These are phyloP conservation scores for Suillus variegatus DNA, from an alignment of 768 basidiomycete species.

Conservation along the genomic window DNA sequence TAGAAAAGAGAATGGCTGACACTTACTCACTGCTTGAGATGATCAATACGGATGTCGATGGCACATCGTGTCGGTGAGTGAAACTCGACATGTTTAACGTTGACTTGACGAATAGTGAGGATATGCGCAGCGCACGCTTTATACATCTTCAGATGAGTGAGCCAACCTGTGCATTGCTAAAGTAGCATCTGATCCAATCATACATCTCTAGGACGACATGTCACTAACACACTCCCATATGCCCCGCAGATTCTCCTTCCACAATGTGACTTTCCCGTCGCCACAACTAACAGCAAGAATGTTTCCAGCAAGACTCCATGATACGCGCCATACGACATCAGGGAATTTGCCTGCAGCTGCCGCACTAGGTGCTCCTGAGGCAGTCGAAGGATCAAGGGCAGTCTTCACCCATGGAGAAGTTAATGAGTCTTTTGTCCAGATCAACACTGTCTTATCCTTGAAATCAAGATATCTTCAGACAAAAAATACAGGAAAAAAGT, in stretches of 20 bases:
- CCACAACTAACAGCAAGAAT: slow-evolving; percentile 95
- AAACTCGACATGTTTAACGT: slow-evolving; percentile 38
- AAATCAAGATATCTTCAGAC: neutral
- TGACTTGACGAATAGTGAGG: neutral
- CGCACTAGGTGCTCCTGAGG: slow-evolving; percentile 44
- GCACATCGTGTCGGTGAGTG: slow-evolving; percentile 58
- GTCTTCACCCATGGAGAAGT: slow-evolving; percentile 78
- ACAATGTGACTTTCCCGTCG: slow-evolving; percentile 95
- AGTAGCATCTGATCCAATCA: slow-evolving; percentile 1
- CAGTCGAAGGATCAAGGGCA: slow-evolving; percentile 69
- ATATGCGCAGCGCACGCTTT: slow-evolving; percentile 45
- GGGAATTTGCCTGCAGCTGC: slow-evolving; percentile 78
- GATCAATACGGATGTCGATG: slow-evolving; percentile 56
- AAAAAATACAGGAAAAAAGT: neutral
- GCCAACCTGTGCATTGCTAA: slow-evolving; percentile 9
- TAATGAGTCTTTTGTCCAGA: slow-evolving; percentile 87
- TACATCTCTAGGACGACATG: slow-evolving; percentile 67
- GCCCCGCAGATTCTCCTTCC: slow-evolving; percentile 98
- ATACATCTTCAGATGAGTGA: slow-evolving; percentile 8
- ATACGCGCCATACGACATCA: slow-evolving; percentile 98
- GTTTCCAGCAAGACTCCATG: slow-evolving; percentile 96
- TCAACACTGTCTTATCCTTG: slow-evolving; percentile 81
- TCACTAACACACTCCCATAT: slow-evolving; percentile 97
- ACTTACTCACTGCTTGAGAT: slow-evolving; percentile 47
- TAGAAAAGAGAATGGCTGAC: slow-evolving; percentile 63